A percentile compares a stretch with the other conserved stretches of the same genome.
Conservation (phyloP, 2,329 filamentous ascomycete genomes). For the Penicillium psychrosexuale region DNA sequence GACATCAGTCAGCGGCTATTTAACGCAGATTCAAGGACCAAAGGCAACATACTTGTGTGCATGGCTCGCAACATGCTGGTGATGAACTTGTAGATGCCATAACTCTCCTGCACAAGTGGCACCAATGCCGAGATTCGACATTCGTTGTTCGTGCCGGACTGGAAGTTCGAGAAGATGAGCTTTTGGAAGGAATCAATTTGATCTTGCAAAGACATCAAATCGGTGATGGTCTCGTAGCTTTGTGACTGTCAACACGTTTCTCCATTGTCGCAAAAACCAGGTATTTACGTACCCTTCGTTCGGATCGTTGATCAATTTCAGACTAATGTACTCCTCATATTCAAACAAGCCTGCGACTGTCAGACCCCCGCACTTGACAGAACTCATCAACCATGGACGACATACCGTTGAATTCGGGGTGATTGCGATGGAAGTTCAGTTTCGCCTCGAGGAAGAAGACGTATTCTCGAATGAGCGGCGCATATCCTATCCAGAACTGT, state of each 20-base stretch:
- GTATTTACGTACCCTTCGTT: constrained; percentile 74
- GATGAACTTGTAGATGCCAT: constrained; percentile 99
- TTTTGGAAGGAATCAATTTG: constrained; percentile 99
- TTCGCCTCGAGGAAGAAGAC: constrained; percentile 94
- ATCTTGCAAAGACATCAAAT: constrained; percentile 94
- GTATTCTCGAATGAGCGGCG: constrained; percentile 90
- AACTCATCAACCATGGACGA: neutral
- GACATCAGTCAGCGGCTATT: constrained; percentile 7
- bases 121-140: constrained; percentile 93
- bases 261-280: neutral
- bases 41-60: constrained; percentile 77
- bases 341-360: constrained; percentile 71
- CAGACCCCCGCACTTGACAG: constrained; percentile 3
- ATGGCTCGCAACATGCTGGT: constrained; percentile 99
- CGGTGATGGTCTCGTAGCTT: constrained; percentile 84
- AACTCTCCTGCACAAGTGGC: constrained; percentile 92
- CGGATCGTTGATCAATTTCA: constrained; percentile 97
- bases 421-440: constrained; percentile 91
- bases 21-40: neutral
- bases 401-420: constrained; percentile 91
- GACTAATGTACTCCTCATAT: constrained; percentile 96
- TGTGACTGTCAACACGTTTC: constrained; percentile 20
- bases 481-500: constrained; percentile 59
- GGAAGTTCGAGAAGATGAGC: constrained; percentile 95
- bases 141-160: constrained; percentile 87